Evolutionary conservation across 805 yeast species (phyloP).

Genomic region (Candida awuae): DNA sequence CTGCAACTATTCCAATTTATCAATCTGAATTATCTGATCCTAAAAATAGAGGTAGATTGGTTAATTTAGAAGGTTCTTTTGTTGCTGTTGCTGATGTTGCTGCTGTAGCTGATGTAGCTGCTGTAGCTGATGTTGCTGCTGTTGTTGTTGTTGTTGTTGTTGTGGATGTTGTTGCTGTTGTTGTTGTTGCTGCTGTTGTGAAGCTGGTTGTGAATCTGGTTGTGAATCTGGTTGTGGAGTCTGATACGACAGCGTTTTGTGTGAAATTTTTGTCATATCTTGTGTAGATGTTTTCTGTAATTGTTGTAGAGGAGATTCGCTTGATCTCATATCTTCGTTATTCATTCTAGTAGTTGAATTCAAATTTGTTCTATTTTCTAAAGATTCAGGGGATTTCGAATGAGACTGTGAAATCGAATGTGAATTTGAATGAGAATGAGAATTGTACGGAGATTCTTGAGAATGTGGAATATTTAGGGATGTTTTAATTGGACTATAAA

Average conservation of each 20-base stretch:
- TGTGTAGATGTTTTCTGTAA: too few relatives aligned
- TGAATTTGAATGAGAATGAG: slow-evolving; percentile 17
- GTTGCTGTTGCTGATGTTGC: slow-evolving; percentile 66
- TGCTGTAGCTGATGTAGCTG: too few relatives aligned
- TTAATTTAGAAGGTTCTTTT: slow-evolving; percentile 62
- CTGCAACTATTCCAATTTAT: slow-evolving; percentile 79
- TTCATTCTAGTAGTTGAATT: too few relatives aligned
- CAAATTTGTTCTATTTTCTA: slow-evolving; percentile 9
- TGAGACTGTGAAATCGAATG: slow-evolving; percentile 18
- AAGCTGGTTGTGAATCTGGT: slow-evolving; percentile 3
- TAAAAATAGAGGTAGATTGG: slow-evolving; percentile 58
- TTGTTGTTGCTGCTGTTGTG: slow-evolving; percentile 4
- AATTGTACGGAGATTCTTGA: too few relatives aligned
- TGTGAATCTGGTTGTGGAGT: slow-evolving; percentile 2
- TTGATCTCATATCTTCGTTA: too few relatives aligned
- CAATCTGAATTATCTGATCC: slow-evolving; percentile 70
- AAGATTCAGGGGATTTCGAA: slow-evolving; percentile 21
- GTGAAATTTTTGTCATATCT: too few relatives aligned
- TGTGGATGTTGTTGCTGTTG: slow-evolving; percentile 8
- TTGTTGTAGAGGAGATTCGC: too few relatives aligned
- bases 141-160: slow-evolving; percentile 5
- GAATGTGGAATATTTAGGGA: too few relatives aligned
- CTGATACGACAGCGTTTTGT: too few relatives aligned
- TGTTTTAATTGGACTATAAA: too few relatives aligned
- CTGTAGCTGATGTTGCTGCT: too few relatives aligned